Conservation (phyloP, 2,329 filamentous ascomycete species). For the Trematosphaeria pertusa region DNA sequence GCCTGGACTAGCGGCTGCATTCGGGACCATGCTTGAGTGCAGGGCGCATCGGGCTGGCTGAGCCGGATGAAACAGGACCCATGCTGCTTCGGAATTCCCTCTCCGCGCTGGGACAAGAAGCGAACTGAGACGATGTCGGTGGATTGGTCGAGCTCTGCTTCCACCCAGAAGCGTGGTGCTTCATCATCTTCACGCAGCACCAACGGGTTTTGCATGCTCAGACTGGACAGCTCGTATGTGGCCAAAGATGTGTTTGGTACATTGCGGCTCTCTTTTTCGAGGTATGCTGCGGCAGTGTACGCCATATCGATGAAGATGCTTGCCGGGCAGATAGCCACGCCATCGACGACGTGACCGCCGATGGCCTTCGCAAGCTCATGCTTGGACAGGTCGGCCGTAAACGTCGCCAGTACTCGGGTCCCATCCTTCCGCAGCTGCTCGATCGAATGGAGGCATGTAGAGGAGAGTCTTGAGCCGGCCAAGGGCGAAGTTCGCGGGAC, state of each 20-base stretch:
- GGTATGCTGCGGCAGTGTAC: slow-evolving; percentile 27
- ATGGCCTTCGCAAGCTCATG: slow-evolving; percentile 2
- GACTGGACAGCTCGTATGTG: not conserved
- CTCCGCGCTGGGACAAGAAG: not conserved
- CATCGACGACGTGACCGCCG: slow-evolving; percentile 2
- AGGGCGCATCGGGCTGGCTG: not conserved
- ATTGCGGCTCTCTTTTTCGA: slow-evolving; percentile 1
- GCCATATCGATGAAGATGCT: slow-evolving; percentile 38
- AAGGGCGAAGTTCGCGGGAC: not conserved
- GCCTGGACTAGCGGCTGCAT: slow-evolving; percentile 1
- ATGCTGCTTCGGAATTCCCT: not conserved
- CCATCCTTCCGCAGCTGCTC: slow-evolving; percentile 1
- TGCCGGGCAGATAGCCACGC: slow-evolving; percentile 2
- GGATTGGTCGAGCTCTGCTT: not conserved
- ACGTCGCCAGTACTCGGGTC: not conserved
- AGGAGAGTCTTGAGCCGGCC: not conserved
- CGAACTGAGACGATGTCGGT: not conserved
- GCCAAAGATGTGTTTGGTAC: not conserved
- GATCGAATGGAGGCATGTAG: slow-evolving; percentile 10
- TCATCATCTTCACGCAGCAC: not conserved
- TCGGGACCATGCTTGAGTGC: not conserved
- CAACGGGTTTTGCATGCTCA: not conserved
- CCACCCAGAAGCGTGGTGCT: not conserved
- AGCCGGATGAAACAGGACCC: not conserved
- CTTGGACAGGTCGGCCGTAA: not conserved